These are phyloP conservation scores for Aspergillus japonicus DNA, from an alignment of 2,329 filamentous ascomycete species.

Conservation along the genomic window DNA sequence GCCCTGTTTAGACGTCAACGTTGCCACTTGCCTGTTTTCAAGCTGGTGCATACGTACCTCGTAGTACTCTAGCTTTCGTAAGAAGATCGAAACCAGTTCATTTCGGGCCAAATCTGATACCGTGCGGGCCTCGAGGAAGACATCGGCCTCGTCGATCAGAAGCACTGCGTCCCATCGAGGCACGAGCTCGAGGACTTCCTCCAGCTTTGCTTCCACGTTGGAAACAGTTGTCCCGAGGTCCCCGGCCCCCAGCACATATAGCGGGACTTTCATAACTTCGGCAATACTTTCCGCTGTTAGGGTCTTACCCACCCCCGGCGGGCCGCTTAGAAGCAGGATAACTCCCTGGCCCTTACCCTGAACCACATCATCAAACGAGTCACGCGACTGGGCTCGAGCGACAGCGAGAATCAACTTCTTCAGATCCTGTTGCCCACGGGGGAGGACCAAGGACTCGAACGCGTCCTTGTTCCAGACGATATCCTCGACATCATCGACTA, in stretches of 20 bases:
- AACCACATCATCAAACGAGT: background rate
- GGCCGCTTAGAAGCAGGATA: slow-evolving; percentile 52
- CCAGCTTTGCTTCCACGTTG: slow-evolving; percentile 46
- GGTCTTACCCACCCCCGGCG: slow-evolving; percentile 57
- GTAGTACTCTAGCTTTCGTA: slow-evolving; percentile 32
- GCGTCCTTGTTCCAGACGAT: slow-evolving; percentile 7
- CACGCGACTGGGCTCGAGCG: background rate
- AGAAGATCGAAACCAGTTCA: slow-evolving; percentile 44
- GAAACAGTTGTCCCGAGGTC: slow-evolving; percentile 49
- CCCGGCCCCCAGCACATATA: slow-evolving; percentile 50
- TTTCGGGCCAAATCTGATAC: slow-evolving; percentile 46
- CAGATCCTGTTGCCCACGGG: background rate
- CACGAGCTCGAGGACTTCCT: slow-evolving; percentile 49
- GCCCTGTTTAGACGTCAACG: slow-evolving; percentile 28
- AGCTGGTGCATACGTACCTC: slow-evolving; percentile 22
- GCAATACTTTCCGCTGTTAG: slow-evolving; percentile 52
- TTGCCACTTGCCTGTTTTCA: no score
- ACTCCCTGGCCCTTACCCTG: slow-evolving; percentile 53
- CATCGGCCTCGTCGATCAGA: slow-evolving; percentile 50
- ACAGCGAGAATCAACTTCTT: slow-evolving; percentile 1
- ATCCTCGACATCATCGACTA: slow-evolving; percentile 4
- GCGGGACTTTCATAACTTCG: slow-evolving; percentile 51
- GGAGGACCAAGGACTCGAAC: background rate
- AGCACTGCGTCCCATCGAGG: slow-evolving; percentile 54
- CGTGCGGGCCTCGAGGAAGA: slow-evolving; percentile 36